Evolutionary conservation across 2,329 filamentous ascomycete species (phyloP).

Genomic region (Fusarium staphyleae): DNA sequence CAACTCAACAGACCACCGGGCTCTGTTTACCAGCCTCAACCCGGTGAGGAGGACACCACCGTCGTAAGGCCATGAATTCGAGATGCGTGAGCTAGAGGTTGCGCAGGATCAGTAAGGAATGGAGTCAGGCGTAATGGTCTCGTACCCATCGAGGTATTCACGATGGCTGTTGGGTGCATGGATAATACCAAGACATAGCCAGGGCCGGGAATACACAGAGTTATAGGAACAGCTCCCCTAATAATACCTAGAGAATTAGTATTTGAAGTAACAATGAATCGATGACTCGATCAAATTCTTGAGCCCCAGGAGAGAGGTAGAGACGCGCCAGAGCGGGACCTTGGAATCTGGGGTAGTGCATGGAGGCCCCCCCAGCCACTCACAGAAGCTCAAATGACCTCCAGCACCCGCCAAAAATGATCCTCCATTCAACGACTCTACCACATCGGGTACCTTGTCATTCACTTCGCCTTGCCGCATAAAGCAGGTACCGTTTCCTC

Average conservation of each 20-base stretch:
- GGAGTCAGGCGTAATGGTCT: conserved; percentile 13
- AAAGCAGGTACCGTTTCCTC: conserved; percentile 14
- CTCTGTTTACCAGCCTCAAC: conserved; percentile 43
- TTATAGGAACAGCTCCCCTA: no score
- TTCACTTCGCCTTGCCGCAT: conserved; percentile 2
- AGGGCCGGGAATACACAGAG: background rate
- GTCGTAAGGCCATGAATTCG: background rate
- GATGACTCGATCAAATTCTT: background rate
- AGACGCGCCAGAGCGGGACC: conserved; percentile 9
- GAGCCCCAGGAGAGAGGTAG: background rate
- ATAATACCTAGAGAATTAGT: no score
- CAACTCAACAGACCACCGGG: conserved; percentile 43
- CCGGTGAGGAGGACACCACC: conserved; percentile 34
- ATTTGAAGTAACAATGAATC: conserved; percentile 5
- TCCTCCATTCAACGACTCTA: background rate
- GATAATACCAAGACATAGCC: background rate
- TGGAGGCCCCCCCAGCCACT: conserved; percentile 29
- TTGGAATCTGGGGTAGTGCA: conserved; percentile 37
- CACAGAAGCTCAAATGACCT: conserved; percentile 15
- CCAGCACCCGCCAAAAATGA: conserved; percentile 1
- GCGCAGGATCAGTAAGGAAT: conserved; percentile 1
- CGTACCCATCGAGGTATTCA: background rate
- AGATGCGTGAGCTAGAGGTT: conserved; percentile 8
- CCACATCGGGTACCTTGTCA: conserved; percentile 9
- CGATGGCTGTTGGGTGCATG: background rate